phyloP scores from a whole-genome alignment of 192 early-diverging fungal species.

The Neocallimastix lanati region DNA sequence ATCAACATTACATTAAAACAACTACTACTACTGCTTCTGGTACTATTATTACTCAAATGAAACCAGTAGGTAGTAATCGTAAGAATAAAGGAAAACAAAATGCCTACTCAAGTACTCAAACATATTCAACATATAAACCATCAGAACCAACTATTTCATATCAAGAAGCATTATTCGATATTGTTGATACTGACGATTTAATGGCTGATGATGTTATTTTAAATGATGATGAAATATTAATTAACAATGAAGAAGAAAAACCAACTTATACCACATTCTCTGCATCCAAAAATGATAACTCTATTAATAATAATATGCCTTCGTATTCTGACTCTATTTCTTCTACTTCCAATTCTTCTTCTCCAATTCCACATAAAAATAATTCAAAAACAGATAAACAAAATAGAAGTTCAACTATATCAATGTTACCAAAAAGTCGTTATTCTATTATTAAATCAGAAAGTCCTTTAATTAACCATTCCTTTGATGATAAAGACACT shows the following conservation, averaged over 20 bases:
- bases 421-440: background rate
- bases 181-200: background rate
- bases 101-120: background rate
- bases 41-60: background rate
- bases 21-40: background rate
- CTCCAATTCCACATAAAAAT: background rate
- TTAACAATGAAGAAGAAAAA: background rate
- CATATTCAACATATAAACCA: background rate
- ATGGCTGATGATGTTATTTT: background rate
- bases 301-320: background rate
- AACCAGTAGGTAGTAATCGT: background rate
- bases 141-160: background rate
- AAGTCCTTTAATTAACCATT: background rate
- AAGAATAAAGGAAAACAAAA: background rate
- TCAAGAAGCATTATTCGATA: background rate
- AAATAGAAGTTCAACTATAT: background rate
- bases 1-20: background rate
- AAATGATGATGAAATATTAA: background rate
- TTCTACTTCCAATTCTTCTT: background rate
- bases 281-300: too few relatives aligned
- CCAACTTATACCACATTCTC: background rate
- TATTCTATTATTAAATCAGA: background rate
- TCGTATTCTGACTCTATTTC: background rate
- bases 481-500: background rate
- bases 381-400: background rate